A percentile compares a stretch with the other conserved stretches of the same genome.
phyloP scores from a whole-genome alignment of 306 rosid genomes.

The Quercus agrifolia region DNA sequence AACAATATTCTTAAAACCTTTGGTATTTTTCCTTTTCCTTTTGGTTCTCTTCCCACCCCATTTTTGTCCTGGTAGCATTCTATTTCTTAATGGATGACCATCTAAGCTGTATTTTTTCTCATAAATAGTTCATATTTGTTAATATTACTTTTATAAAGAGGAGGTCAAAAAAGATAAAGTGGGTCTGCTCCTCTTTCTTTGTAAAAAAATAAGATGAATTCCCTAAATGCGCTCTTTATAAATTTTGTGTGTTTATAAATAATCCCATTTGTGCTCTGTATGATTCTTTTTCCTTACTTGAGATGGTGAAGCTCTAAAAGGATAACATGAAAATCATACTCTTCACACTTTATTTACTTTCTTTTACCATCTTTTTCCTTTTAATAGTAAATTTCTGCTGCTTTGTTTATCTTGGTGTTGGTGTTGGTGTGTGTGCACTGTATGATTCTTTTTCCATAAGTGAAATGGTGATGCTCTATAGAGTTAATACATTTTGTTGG shows the following conservation, averaged over 20 bases:
- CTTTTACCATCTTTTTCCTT: background rate
- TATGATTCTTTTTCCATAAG: background rate
- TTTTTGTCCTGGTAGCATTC: background rate
- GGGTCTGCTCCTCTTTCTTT: background rate
- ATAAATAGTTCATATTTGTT: background rate
- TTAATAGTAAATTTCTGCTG: background rate
- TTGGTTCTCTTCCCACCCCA: background rate
- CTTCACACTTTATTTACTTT: background rate
- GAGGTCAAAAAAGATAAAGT: background rate
- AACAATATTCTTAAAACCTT: background rate
- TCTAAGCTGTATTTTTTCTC: background rate
- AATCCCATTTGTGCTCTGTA: background rate
- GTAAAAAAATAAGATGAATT: background rate
- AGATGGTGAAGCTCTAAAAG: background rate
- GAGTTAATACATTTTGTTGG: background rate
- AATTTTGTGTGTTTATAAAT: background rate
- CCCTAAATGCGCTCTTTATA: background rate
- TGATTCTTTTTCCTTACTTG: background rate
- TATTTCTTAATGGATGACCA: background rate
- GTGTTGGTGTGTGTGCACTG: background rate
- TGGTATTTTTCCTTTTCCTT: background rate
- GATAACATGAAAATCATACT: background rate
- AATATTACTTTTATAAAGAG: background rate
- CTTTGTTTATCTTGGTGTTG: background rate
- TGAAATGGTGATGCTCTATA: background rate